Base-by-base conservation (phyloP, 2,329 filamentous ascomycete genomes). In the Alternaria novae-zelandiae region DNA sequence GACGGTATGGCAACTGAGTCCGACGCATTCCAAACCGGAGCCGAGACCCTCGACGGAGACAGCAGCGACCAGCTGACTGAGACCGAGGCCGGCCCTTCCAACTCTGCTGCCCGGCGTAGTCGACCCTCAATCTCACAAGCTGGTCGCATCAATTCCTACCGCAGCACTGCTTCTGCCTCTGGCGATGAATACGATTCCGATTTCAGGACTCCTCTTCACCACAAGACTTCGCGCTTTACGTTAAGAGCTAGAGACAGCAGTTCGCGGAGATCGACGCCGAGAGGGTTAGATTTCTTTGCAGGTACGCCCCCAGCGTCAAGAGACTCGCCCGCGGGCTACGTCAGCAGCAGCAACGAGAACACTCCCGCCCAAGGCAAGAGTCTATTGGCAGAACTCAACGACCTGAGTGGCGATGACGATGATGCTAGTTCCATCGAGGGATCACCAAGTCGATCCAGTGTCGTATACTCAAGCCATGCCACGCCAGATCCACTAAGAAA, bases 21-120 rank as follows among this genome's bases (percentile, higher is more conserved):
- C 11, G 95, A 98, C 70, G 93, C 93, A 67, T 98, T 98, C 87
- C 92, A 97, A 78, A 97, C 95, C 5, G 94, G 92, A n/a, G 88
- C 89, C 15, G 96, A 98, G 76, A 89, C 85, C 65, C 82, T 89
- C 67, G 85, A 84, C 57, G 86, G 86, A 72, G 91, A 93, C 15
- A 94, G 90, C 74, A 91, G 89, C 60, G 93, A 93, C 65, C 91
- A 94, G 69, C 84, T 91, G 51, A 97, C 94, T 1, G 95, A 97
- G 81, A 98, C 94, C 1, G 95, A 97, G 78, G 86, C 85, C 57
- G 83, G 72, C 8, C 71, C 72, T 43, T 67, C 69, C 12, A 60
- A 65, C 43, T 65, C 70, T 15, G 74, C 70, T n/a, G 61, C 70
- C 17, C 77, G 76, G 51, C 66, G 61, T 28, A 83, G 82, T 68